Percentiles rank a stretch among this genome's conserved stretches.
Evolutionary conservation across 129 eudicot species (phyloP).

Genomic region (Flaveria robusta): DNA sequence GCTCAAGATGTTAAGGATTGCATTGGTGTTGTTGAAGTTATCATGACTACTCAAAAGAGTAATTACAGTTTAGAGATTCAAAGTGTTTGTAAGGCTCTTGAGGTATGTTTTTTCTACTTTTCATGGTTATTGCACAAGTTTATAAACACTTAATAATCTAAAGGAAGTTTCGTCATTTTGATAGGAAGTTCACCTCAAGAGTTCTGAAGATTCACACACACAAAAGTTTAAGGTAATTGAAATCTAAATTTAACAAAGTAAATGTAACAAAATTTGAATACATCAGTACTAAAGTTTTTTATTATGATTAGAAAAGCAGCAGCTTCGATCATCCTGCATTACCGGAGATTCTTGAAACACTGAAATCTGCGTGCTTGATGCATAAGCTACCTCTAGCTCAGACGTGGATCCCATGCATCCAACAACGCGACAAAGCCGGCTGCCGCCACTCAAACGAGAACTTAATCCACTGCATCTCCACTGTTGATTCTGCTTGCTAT

Average conservation of each 20-base stretch:
- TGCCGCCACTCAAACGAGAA: conserved; percentile 74
- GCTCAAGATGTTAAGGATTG: conserved; percentile 62
- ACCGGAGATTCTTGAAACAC: conserved; percentile 69
- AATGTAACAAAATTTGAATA: conserved; percentile 5
- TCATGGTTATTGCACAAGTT: conserved; percentile 7
- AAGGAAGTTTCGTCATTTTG: conserved; percentile 23
- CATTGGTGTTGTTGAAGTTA: conserved; percentile 87
- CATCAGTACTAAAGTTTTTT: conserved; percentile 3
- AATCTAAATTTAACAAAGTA: neutral
- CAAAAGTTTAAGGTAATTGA: conserved; percentile 52
- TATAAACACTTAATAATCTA: neutral
- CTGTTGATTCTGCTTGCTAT: conserved; percentile 74
- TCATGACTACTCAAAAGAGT: conserved; percentile 69
- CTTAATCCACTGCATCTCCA: conserved; percentile 60
- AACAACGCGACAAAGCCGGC: conserved; percentile 78
- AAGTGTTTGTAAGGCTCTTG: conserved; percentile 85
- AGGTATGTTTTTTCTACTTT: conserved; percentile 50
- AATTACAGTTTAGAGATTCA: conserved; percentile 71
- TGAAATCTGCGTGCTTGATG: conserved; percentile 60
- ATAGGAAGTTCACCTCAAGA: conserved; percentile 83
- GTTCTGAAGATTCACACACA: conserved; percentile 55
- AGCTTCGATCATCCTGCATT: conserved; percentile 68
- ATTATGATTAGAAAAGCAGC: conserved; percentile 41
- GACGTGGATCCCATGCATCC: conserved; percentile 86
- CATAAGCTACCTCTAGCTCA: conserved; percentile 86